phyloP scores from a whole-genome alignment of 1,284 basidiomycete species.

The Ustilago hordei region DNA sequence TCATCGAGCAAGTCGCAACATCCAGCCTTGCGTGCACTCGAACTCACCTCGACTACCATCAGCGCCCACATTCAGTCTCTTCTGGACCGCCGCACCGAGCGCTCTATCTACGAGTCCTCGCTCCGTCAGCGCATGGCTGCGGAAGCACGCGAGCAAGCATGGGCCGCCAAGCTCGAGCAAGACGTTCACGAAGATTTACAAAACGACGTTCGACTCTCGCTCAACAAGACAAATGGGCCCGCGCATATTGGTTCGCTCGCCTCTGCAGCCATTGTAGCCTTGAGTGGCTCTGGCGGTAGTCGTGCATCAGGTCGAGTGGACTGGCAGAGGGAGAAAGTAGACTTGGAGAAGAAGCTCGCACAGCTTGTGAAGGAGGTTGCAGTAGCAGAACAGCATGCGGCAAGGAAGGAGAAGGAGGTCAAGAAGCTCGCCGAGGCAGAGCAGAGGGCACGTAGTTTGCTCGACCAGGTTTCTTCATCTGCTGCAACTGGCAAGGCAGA shows the following conservation, averaged over 20 bases:
- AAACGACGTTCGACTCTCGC: slow-evolving; percentile 40
- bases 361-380: slow-evolving; percentile 36
- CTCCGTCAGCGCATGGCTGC: slow-evolving; percentile 17
- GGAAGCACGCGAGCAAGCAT: slow-evolving; percentile 26
- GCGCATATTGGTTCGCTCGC: slow-evolving; percentile 28
- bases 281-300: slow-evolving; percentile 14
- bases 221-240: slow-evolving; percentile 42
- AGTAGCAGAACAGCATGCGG: slow-evolving; percentile 27
- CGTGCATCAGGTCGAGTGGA: slow-evolving; percentile 28
- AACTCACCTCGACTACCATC: slow-evolving; percentile 27
- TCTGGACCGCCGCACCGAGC: slow-evolving; percentile 42
- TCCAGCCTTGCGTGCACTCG: slow-evolving; percentile 45
- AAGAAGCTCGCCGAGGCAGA: slow-evolving; percentile 36
- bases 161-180: slow-evolving; percentile 31
- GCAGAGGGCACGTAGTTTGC: slow-evolving; percentile 18
- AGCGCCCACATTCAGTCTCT: slow-evolving; percentile 37
- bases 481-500: not conserved
- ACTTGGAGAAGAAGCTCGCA: slow-evolving; percentile 42
- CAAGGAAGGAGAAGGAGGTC: slow-evolving; percentile 37
- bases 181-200: slow-evolving; percentile 30
- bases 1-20: slow-evolving; percentile 24
- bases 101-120: slow-evolving; percentile 24
- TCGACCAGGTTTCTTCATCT: slow-evolving; percentile 26
- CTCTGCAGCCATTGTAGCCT: slow-evolving; percentile 26
- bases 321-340: slow-evolving; percentile 46